Percentiles rank a stretch among this genome's conserved stretches.
Evolutionary conservation across 2,329 filamentous ascomycete genomes (phyloP).

Genomic region (Colletotrichum falcatum): DNA sequence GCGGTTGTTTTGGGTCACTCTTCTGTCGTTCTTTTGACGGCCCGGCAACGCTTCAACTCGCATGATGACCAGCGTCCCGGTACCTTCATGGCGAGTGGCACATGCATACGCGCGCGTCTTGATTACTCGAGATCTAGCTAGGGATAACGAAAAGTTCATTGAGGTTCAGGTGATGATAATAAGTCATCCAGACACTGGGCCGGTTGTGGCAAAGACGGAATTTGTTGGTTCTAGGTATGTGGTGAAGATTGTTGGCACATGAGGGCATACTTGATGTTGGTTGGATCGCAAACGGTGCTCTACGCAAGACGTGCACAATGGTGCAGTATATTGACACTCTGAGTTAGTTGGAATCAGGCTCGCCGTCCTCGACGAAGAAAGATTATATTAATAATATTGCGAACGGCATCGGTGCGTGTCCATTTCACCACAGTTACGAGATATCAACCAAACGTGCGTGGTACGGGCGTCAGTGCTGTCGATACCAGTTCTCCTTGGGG

Average conservation of each 20-base stretch:
- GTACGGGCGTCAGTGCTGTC: slow-evolving; percentile 43
- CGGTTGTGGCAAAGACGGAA: too few species aligned
- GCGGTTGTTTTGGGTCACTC: slow-evolving; percentile 7
- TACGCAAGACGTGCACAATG: not conserved
- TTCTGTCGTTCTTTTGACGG: too few species aligned
- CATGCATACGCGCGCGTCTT: not conserved
- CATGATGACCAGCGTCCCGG: not conserved
- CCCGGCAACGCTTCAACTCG: slow-evolving; percentile 4
- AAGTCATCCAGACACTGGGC: not conserved
- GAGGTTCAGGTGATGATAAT: not conserved
- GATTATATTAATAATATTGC: not conserved
- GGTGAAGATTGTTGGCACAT: not conserved
- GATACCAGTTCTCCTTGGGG: slow-evolving; percentile 61
- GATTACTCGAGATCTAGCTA: not conserved
- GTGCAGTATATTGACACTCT: not conserved
- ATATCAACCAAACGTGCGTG: slow-evolving; percentile 17
- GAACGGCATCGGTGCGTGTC: not conserved
- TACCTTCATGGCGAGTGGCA: not conserved
- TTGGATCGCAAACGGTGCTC: not conserved
- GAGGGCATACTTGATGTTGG: too few species aligned
- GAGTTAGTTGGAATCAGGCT: too few species aligned
- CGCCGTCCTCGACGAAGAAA: too few species aligned
- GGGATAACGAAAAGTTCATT: rapidly evolving
- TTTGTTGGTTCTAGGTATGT: not conserved
- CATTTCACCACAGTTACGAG: not conserved